Conservation (phyloP, 768 basidiomycete genomes). For the Tylopilus sp. region DNA sequence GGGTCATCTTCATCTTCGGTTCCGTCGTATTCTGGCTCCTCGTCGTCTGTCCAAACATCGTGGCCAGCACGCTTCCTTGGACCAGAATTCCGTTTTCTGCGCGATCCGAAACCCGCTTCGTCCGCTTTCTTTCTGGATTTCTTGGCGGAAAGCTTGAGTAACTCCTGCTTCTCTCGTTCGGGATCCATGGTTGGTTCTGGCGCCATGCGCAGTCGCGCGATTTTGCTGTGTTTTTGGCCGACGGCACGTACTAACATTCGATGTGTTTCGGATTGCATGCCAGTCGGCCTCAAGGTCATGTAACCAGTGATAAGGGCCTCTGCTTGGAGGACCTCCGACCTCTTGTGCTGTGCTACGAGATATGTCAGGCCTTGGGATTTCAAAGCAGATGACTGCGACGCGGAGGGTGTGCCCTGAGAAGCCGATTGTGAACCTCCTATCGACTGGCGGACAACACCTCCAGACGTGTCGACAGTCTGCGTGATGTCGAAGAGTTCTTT, state of each 20-base stretch:
- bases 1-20: conserved; percentile 61
- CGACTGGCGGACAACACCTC: conserved; percentile 55
- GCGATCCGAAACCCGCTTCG: conserved; percentile 45
- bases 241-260: conserved; percentile 85
- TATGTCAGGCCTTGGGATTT: conserved; percentile 80
- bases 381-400: conserved; percentile 34
- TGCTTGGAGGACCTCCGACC: conserved; percentile 80
- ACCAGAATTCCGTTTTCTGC: conserved; percentile 46
- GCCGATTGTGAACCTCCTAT: conserved; percentile 44
- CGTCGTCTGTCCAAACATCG: conserved; percentile 67
- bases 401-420: conserved; percentile 39
- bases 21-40: conserved; percentile 53
- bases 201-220: conserved; percentile 74
- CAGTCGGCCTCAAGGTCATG: conserved; percentile 80
- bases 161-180: conserved; percentile 67
- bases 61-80: conserved; percentile 38
- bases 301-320: conserved; percentile 81
- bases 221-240: conserved; percentile 80
- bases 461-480: conserved; percentile 75
- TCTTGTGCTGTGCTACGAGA: conserved; percentile 86
- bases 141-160: conserved; percentile 59
- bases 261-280: conserved; percentile 89
- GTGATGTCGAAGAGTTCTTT: conserved; percentile 93
- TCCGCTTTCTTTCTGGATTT: conserved; percentile 61
- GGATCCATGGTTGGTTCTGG: conserved; percentile 76